These are phyloP conservation scores for Komagataella phaffii DNA, from an alignment of 805 yeast genomes.

Conservation along the genomic window DNA sequence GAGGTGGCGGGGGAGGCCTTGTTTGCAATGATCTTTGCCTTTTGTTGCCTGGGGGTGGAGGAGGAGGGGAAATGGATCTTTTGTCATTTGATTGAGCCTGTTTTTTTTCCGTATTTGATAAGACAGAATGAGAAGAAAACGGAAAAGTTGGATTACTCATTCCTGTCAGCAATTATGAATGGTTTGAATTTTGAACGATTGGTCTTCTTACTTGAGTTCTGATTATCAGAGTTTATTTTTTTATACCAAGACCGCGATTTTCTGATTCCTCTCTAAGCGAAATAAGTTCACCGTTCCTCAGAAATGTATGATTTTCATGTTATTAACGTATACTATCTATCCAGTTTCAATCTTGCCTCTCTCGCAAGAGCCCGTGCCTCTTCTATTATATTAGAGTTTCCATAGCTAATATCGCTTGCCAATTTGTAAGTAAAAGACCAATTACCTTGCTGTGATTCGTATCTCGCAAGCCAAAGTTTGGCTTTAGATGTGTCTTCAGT, in stretches of 20 bases:
- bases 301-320: too few species aligned
- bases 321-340: neutral
- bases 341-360: conserved; percentile 38
- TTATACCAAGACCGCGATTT: neutral
- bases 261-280: neutral
- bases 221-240: neutral
- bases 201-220: neutral
- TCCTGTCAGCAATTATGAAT: neutral
- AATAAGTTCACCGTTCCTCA: too few species aligned
- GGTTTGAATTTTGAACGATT: neutral
- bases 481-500: conserved; percentile 72
- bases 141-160: neutral
- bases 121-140: neutral
- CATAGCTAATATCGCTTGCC: conserved; percentile 58
- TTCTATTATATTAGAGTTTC: conserved; percentile 76
- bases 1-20: conserved; percentile 23
- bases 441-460: conserved; percentile 40
- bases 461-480: conserved; percentile 72
- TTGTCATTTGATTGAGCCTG: neutral
- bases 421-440: conserved; percentile 60
- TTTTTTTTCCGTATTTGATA: neutral
- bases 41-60: conserved; percentile 13
- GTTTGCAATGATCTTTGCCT: conserved; percentile 15
- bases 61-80: conserved; percentile 7
- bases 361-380: conserved; percentile 79